phyloP scores from a whole-genome alignment of 345 rosid species.

The Hibiscus tridactylites region DNA sequence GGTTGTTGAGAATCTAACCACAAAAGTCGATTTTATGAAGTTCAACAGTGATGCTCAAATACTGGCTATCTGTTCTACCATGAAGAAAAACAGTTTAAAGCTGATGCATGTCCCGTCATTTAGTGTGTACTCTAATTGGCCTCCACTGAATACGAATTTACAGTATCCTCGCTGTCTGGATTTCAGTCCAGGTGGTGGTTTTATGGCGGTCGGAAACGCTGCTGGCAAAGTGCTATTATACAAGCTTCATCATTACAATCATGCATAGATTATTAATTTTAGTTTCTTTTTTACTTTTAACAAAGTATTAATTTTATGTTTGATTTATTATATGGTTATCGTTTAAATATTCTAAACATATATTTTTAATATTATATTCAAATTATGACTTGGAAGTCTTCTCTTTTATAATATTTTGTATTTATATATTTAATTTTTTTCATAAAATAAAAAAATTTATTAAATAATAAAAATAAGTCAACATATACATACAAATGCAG shows the following conservation, averaged over 20 bases:
- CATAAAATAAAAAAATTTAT: no score
- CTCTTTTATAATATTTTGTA: no score
- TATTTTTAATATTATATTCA: no score
- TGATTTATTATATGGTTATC: no score
- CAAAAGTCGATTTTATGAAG: slow-evolving; percentile 69
- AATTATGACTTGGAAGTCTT: no score
- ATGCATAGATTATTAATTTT: slow-evolving; percentile 35
- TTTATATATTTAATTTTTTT: no score
- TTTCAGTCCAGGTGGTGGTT: slow-evolving; percentile 90
- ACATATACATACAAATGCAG: no score
- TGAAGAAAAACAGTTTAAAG: slow-evolving; percentile 72
- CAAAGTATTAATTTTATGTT: no score
- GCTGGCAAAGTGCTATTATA: slow-evolving; percentile 74
- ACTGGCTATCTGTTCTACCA: slow-evolving; percentile 68
- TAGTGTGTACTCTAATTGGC: slow-evolving; percentile 77
- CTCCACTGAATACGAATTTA: slow-evolving; percentile 45
- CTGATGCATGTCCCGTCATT: slow-evolving; percentile 63
- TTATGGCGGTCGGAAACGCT: slow-evolving; percentile 85
- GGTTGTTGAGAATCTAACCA: slow-evolving; percentile 69
- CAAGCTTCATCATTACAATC: slow-evolving; percentile 73
- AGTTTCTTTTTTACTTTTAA: no score
- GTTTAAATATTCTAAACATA: no score
- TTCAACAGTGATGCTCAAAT: slow-evolving; percentile 78
- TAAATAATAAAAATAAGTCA: no score
- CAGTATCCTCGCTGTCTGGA: slow-evolving; percentile 74